Conservation (phyloP, 2,329 filamentous ascomycete species). For the Apiospora pterosperma region DNA sequence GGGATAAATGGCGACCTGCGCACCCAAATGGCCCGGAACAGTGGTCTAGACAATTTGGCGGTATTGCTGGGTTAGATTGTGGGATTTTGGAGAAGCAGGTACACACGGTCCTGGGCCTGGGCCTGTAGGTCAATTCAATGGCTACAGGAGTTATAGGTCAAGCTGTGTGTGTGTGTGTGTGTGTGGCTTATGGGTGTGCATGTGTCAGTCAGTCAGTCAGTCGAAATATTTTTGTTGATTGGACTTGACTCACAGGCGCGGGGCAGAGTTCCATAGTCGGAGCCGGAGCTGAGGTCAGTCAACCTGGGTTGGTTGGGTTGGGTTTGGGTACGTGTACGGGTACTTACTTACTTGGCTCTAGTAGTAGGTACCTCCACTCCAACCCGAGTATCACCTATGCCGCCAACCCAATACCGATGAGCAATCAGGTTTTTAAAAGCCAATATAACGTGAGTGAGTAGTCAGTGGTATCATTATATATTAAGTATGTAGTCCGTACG, state of each 20-base stretch:
- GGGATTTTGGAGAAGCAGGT: slow-evolving; percentile 3
- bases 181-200: not conserved
- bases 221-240: not conserved
- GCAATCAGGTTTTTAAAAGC: too few relatives aligned
- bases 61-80: slow-evolving; percentile 15
- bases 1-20: slow-evolving; percentile 49
- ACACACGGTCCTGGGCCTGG: not conserved
- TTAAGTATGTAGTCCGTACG: not conserved
- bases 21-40: slow-evolving; percentile 55
- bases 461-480: not conserved
- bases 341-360: too few relatives aligned
- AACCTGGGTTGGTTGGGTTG: too few relatives aligned
- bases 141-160: slow-evolving; percentile 6
- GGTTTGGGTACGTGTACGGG: too few relatives aligned
- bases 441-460: too few relatives aligned
- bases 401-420: too few relatives aligned
- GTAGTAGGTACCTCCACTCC: not conserved
- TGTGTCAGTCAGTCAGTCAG: not conserved
- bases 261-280: not conserved
- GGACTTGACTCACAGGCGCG: not conserved
- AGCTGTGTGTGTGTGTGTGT: not conserved
- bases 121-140: slow-evolving; percentile 10
- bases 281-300: not conserved
- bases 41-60: slow-evolving; percentile 46
- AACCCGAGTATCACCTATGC: not conserved